Conservation (phyloP, 139 green algal genomes). For the Picochlorum sp. region DNA sequence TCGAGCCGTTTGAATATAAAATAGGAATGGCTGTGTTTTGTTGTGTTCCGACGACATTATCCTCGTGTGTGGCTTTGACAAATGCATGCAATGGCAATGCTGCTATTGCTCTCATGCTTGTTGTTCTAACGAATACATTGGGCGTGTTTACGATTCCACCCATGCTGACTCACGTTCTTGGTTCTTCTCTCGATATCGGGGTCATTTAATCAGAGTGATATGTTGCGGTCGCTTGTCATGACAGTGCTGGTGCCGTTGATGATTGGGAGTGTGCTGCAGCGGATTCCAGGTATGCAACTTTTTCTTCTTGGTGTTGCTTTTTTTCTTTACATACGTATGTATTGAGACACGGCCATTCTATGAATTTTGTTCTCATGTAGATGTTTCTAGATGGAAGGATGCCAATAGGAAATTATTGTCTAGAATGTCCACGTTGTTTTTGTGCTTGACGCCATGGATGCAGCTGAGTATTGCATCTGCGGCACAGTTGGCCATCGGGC, state of each 20-base stretch:
- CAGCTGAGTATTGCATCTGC: conserved; percentile 46
- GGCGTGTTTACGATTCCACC: conserved; percentile 62
- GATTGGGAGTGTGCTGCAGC: conserved; percentile 32
- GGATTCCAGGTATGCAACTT: background rate
- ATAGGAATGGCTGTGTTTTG: conserved; percentile 60
- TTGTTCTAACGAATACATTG: conserved; percentile 59
- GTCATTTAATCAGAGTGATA: conserved; percentile 19
- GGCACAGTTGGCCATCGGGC: conserved; percentile 11
- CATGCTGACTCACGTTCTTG: conserved; percentile 42
- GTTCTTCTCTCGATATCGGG: conserved; percentile 10
- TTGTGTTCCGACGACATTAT: conserved; percentile 65
- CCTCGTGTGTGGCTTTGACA: conserved; percentile 37
- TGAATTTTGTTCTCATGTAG: background rate
- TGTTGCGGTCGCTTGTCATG: conserved; percentile 53
- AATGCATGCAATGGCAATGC: conserved; percentile 52
- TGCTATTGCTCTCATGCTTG: conserved; percentile 67
- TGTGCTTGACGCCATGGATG: conserved; percentile 68
- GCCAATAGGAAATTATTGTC: conserved; percentile 37
- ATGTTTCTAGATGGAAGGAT: conserved; percentile 28
- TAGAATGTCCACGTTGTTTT: conserved; percentile 33
- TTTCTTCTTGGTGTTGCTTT: no score
- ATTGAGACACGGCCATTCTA: background rate
- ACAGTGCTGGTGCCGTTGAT: conserved; percentile 58
- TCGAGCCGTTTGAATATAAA: conserved; percentile 33
- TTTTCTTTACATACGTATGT: background rate